Evolutionary conservation across 805 yeast genomes (phyloP), one percentile per base, ranked within the genome.

Genomic region (Metschnikowia chrysomelidarum): DNA sequence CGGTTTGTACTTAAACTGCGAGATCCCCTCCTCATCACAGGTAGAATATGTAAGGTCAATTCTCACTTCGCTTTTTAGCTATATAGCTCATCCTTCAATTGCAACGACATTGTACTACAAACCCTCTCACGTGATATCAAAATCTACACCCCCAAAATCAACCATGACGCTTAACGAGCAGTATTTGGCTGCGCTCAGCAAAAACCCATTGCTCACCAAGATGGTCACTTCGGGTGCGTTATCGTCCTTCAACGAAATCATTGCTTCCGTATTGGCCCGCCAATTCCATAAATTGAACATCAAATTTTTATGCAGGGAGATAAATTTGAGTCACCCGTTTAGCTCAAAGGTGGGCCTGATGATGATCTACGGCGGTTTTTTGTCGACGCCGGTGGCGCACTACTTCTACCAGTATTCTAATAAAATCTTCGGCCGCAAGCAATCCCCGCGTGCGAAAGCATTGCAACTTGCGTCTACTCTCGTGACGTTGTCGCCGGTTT

Each of bases 321-420:
- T 53, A 25, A 47, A 47, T 12, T 29, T 73, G 27, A 62, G 61
- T 17, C 75, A 72, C 41, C 60, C 67, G 3, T 46, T 71, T 32
- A 69, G 70, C 24, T 50, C 57, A 19, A 76, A 71, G 52, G 64
- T 78, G 24, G 62, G 74, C 7, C 58, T 73, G 31, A 72, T 80
- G 75, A 71, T 78, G 7, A 33, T 78, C 2, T 80, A 74, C 49
- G 83, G 85, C 0, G 60, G 71, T 19, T 42, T 63, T 2, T 60
- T 80, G 11, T 69, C 71, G 17, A 74, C 85, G 0, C 87, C 87
- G 6, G 56, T 78, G 24, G 60, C 77, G 4, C 86, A 80, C 49
- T 69, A 64, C 43, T 65, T 75, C 24, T 77, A 78, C 43, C 64
- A 60, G 4, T 39, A 68, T 11, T 60, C 79, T 30, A 50, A 52